Evolutionary conservation across 2,329 filamentous ascomycete genomes (phyloP).

Genomic region (Dothistroma pini): DNA sequence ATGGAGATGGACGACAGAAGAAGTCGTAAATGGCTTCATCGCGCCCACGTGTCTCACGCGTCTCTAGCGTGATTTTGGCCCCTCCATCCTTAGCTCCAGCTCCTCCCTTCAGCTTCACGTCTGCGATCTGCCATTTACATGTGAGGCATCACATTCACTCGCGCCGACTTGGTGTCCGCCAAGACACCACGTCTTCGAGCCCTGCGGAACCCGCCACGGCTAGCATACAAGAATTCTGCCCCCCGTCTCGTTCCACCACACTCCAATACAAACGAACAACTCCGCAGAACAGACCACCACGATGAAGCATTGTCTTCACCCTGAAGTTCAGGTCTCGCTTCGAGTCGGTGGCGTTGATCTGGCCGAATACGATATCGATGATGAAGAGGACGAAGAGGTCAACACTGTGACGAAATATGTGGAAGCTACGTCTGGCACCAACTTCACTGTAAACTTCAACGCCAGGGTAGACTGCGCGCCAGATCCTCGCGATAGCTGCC

Average conservation of each 20-base stretch:
- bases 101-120: neutral
- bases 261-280: no score
- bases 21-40: no score
- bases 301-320: slow-evolving; percentile 10
- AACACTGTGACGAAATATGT: slow-evolving; percentile 15
- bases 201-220: no score
- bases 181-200: no score
- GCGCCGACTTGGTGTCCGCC: neutral
- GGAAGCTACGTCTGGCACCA: slow-evolving; percentile 15
- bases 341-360: slow-evolving; percentile 8
- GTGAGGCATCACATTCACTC: neutral
- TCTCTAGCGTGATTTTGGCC: neutral
- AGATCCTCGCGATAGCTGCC: slow-evolving; percentile 10
- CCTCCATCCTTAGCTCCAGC: neutral
- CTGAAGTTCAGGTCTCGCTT: slow-evolving; percentile 13
- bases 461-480: neutral
- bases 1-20: no score
- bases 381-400: neutral
- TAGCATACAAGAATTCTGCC: no score
- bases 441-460: slow-evolving; percentile 12
- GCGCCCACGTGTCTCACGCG: neutral
- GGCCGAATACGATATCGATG: slow-evolving; percentile 19
- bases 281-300: neutral
- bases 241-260: no score
- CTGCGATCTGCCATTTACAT: neutral